These are phyloP conservation scores for Arthrobotrys entomopaga DNA, from an alignment of 2,329 filamentous ascomycete species.

Conservation along the genomic window DNA sequence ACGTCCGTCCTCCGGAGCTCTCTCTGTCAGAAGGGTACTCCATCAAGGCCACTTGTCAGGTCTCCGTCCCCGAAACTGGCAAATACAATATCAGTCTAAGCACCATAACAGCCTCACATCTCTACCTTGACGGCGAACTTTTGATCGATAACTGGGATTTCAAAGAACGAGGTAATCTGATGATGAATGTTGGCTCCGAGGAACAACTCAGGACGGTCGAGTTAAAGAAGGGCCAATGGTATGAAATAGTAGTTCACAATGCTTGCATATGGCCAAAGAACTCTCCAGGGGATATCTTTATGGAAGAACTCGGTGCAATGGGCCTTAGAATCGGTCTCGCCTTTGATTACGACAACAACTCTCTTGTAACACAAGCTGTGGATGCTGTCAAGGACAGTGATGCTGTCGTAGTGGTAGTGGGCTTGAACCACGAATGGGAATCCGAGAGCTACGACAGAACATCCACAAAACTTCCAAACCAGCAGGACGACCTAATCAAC, in stretches of 20 bases:
- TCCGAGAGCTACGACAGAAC: conserved; percentile 77
- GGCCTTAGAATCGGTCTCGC: conserved; percentile 68
- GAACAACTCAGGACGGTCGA: conserved; percentile 47
- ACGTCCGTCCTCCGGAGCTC: conserved; percentile 25
- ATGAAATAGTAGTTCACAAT: conserved; percentile 34
- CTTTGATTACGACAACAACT: conserved; percentile 29
- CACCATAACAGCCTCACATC: conserved; percentile 37
- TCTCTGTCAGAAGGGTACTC: conserved; percentile 24
- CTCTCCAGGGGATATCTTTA: conserved; percentile 39
- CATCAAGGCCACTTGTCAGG: conserved; percentile 29
- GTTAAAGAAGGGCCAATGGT: conserved; percentile 40
- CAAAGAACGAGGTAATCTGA: conserved; percentile 42
- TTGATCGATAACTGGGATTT: conserved; percentile 55
- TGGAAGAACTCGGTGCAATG: conserved; percentile 66
- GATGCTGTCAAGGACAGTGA: conserved; percentile 71
- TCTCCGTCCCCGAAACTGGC: conserved; percentile 42
- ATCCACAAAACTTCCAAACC: conserved; percentile 70
- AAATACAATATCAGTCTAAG: conserved; percentile 53
- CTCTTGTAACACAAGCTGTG: conserved; percentile 64
- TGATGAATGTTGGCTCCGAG: conserved; percentile 54
- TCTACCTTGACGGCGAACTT: conserved; percentile 42
- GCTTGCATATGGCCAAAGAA: conserved; percentile 48
- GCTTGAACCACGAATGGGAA: conserved; percentile 79
- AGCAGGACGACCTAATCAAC: conserved; percentile 70
- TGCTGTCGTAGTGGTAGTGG: conserved; percentile 73